Percentiles rank a stretch among this genome's conserved stretches.
Conservation (phyloP, 192 early-diverging fungal species). For the Lunasporangiospora selenospora region DNA sequence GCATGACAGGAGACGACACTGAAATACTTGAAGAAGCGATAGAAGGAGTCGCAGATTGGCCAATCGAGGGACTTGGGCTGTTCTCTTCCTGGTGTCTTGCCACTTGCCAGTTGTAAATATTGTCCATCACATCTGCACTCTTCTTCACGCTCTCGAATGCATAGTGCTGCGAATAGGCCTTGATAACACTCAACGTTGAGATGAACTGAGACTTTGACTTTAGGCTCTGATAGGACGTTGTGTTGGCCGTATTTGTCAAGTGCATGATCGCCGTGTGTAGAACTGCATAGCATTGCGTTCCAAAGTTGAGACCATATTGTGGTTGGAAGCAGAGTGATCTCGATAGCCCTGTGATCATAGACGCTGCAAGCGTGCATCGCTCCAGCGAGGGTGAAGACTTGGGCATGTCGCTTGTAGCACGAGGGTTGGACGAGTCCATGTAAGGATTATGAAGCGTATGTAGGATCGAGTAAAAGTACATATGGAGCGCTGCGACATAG, state of each 20-base stretch:
- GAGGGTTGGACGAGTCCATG: constrained; percentile 49
- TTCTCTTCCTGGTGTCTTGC: constrained; percentile 45
- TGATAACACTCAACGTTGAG: constrained; percentile 45
- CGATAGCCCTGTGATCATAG: constrained; percentile 43
- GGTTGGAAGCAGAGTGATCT: constrained; percentile 46
- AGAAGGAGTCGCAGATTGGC: constrained; percentile 6
- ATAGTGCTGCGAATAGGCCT: constrained; percentile 45
- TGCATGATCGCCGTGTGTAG: constrained; percentile 45
- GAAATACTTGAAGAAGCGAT: constrained; percentile 2
- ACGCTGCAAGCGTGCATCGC: constrained; percentile 41
- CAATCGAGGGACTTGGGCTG: constrained; percentile 30
- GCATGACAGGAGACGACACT: constrained; percentile 32
- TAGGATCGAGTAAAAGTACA: constrained; percentile 60
- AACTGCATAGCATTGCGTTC: constrained; percentile 44
- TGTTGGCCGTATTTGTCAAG: constrained; percentile 47
- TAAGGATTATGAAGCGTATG: constrained; percentile 63
- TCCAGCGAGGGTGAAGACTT: constrained; percentile 35
- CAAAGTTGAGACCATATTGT: constrained; percentile 47
- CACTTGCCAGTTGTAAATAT: constrained; percentile 50
- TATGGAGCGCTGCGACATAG: constrained; percentile 48
- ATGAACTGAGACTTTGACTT: constrained; percentile 49
- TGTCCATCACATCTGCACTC: constrained; percentile 48
- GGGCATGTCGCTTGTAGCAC: constrained; percentile 42
- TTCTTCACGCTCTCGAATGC: constrained; percentile 48
- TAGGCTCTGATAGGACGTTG: constrained; percentile 46